phyloP scores from a whole-genome alignment of 441 rosid species.

The Isatis lusitanica region DNA sequence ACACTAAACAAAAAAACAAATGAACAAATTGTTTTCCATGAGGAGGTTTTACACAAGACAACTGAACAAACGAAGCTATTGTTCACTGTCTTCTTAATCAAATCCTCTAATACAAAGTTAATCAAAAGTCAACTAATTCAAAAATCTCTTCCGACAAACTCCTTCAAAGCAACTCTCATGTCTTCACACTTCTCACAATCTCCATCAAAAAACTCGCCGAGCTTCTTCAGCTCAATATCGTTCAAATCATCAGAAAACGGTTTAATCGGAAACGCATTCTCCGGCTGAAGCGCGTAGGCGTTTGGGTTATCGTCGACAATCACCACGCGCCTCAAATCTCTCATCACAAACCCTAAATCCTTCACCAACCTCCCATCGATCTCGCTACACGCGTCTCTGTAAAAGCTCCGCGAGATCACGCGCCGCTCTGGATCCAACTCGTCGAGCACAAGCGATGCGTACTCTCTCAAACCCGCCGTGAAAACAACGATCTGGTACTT shows the following conservation, averaged over 20 bases:
- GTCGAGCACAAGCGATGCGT: slow-evolving; percentile 76
- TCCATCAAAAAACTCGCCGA: slow-evolving; percentile 52
- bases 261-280: slow-evolving; percentile 69
- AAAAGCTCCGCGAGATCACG: slow-evolving; percentile 56
- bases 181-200: slow-evolving; percentile 56
- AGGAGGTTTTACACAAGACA: slow-evolving; percentile 18
- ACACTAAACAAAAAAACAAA: slow-evolving; percentile 13
- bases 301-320: slow-evolving; percentile 86
- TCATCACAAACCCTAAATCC: slow-evolving; percentile 63
- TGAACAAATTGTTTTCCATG: slow-evolving; percentile 8
- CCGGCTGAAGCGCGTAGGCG: slow-evolving; percentile 69
- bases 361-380: slow-evolving; percentile 67
- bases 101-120: slow-evolving; percentile 19
- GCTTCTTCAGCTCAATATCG: slow-evolving; percentile 57
- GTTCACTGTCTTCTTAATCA: slow-evolving; percentile 19
- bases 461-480: slow-evolving; percentile 78
- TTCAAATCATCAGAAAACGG: slow-evolving; percentile 57
- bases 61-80: slow-evolving; percentile 29
- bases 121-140: not conserved
- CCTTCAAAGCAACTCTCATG: slow-evolving; percentile 73
- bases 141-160: slow-evolving; percentile 27
- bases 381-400: slow-evolving; percentile 64
- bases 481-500: slow-evolving; percentile 75
- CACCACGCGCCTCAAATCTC: slow-evolving; percentile 61
- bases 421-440: slow-evolving; percentile 47